Conservation (phyloP, 768 basidiomycete species). For the Tylopilus intermedius region DNA sequence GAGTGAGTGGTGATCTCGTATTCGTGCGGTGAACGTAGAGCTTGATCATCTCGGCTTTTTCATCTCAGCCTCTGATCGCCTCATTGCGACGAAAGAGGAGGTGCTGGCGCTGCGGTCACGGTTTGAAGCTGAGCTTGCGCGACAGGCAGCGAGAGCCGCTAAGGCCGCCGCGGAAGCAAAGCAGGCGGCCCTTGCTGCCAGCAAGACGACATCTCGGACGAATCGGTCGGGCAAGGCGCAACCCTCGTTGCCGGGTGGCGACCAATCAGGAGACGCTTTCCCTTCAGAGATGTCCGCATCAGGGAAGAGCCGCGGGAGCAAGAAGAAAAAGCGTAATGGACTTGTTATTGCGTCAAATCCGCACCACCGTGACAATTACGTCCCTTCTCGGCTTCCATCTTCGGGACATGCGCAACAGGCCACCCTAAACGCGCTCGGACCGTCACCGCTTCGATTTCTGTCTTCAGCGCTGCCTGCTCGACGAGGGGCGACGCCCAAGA, state of each 20-base stretch:
- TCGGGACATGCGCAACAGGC: constrained; percentile 37
- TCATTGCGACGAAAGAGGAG: constrained; percentile 64
- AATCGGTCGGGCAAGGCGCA: constrained; percentile 39
- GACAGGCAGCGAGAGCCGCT: constrained; percentile 57
- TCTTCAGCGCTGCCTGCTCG: constrained; percentile 60
- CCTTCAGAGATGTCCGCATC: constrained; percentile 35
- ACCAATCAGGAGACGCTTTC: constrained; percentile 30
- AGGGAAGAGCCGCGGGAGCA: constrained; percentile 35
- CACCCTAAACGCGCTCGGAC: constrained; percentile 45
- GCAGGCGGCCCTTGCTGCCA: constrained; percentile 40
- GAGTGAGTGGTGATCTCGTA: constrained; percentile 54
- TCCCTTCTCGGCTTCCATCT: constrained; percentile 74
- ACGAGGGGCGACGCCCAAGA: constrained; percentile 28
- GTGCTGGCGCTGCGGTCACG: constrained; percentile 58
- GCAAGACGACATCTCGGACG: constrained; percentile 29
- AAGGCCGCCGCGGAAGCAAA: constrained; percentile 49
- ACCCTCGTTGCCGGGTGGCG: constrained; percentile 28
- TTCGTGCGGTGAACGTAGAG: constrained; percentile 18
- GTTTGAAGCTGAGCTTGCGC: constrained; percentile 69
- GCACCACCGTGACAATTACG: constrained; percentile 92
- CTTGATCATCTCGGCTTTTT: constrained; percentile 26
- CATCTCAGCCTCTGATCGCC: constrained; percentile 63
- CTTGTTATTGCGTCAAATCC: constrained; percentile 92
- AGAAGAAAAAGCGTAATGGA: constrained; percentile 93
- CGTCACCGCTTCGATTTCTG: constrained; percentile 62